A percentile compares a stretch with the other conserved stretches of the same genome.
Evolutionary conservation across 1,284 basidiomycete species (phyloP).

Genomic region (Cutaneotrichosporon dermatis): DNA sequence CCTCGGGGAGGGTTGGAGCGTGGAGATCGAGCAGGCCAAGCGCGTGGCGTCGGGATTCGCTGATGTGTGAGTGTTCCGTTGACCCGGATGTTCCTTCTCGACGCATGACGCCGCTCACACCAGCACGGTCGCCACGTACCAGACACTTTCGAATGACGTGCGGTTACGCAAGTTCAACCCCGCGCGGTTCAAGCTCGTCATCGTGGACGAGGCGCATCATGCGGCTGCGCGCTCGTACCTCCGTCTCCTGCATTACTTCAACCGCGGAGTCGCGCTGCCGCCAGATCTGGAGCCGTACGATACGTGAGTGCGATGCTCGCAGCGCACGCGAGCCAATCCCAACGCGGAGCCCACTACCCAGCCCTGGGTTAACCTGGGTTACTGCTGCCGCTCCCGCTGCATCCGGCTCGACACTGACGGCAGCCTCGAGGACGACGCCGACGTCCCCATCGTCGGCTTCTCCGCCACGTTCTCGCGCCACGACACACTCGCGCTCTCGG

Average conservation of each 20-base stretch:
- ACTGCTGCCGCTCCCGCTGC: too few species aligned
- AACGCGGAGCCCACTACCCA: too few species aligned
- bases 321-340: too few species aligned
- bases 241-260: slow-evolving; percentile 42
- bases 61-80: slow-evolving; percentile 62
- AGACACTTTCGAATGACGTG: slow-evolving; percentile 66
- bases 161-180: slow-evolving; percentile 79
- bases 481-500: slow-evolving; percentile 82
- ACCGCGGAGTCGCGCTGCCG: slow-evolving; percentile 34
- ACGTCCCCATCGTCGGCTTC: slow-evolving; percentile 85
- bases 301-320: too few species aligned
- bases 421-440: slow-evolving; percentile 16
- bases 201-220: slow-evolving; percentile 94
- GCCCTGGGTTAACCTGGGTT: too few species aligned
- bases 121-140: slow-evolving; percentile 88
- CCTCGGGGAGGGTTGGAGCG: slow-evolving; percentile 63
- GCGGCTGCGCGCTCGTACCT: slow-evolving; percentile 75
- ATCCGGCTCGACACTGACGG: not conserved
- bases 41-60: slow-evolving; percentile 72
- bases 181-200: slow-evolving; percentile 66
- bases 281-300: slow-evolving; percentile 21
- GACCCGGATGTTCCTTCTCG: too few species aligned
- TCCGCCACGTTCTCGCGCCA: slow-evolving; percentile 91
- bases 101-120: not conserved
- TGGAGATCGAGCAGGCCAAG: slow-evolving; percentile 87